Conservation (phyloP, 1,139 yeast species). For the Diutina sp. region DNA sequence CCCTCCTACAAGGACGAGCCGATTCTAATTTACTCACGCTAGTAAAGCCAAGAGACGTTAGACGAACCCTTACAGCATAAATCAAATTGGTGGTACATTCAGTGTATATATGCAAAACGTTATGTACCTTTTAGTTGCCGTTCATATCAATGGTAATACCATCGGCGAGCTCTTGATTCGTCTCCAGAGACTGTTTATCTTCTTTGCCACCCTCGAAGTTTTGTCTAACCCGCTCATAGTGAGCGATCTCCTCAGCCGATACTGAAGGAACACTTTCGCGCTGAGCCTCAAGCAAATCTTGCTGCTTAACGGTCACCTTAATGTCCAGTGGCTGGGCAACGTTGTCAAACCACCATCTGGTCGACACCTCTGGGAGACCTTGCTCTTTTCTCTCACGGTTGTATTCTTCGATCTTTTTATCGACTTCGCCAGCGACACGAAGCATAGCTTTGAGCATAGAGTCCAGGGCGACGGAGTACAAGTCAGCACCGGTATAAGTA, state of each 20-base stretch:
- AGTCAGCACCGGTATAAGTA: constrained; percentile 94
- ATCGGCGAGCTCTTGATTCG: background rate
- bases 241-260: constrained; percentile 74
- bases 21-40: no score
- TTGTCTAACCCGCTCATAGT: constrained; percentile 64
- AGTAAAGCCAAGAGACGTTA: background rate
- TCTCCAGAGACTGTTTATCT: background rate
- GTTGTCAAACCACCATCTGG: constrained; percentile 89
- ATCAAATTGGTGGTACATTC: background rate
- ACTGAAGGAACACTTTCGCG: constrained; percentile 71
- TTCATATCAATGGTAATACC: background rate
- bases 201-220: constrained; percentile 54
- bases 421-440: constrained; percentile 69
- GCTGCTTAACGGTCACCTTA: constrained; percentile 52
- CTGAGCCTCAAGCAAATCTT: constrained; percentile 68
- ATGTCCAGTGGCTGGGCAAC: constrained; percentile 57
- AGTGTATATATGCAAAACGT: background rate
- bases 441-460: constrained; percentile 95
- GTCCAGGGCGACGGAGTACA: constrained; percentile 89
- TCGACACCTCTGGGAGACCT: constrained; percentile 32
- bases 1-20: background rate
- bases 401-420: constrained; percentile 42
- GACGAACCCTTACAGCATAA: background rate
- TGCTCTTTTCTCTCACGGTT: constrained; percentile 21
- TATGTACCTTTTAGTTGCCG: background rate